Evolutionary conservation across 176 grass and related monocot genomes (phyloP).

Genomic region (Triticum monococcum): DNA sequence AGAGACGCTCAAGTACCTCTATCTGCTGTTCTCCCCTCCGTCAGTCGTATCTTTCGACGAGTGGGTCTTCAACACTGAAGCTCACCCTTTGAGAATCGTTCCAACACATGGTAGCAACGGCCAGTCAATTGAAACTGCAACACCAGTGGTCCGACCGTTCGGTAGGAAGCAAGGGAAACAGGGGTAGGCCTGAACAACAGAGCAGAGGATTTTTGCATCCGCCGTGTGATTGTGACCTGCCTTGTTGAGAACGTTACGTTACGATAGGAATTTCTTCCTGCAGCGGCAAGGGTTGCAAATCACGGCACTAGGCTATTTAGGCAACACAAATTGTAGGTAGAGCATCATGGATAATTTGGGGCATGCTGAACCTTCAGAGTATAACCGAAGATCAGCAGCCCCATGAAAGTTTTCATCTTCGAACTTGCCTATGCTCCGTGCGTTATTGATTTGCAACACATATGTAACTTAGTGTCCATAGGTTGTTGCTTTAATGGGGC

Average conservation of each 20-base stretch:
- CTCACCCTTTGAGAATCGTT: conserved; percentile 87
- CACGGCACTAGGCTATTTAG: conserved; percentile 31
- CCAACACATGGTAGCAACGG: conserved; percentile 37
- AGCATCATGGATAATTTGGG: conserved; percentile 22
- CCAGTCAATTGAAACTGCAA: conserved; percentile 7
- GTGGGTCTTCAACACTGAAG: conserved; percentile 99
- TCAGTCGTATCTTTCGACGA: conserved; percentile 87
- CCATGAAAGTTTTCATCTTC: conserved; percentile 37
- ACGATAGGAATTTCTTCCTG: conserved; percentile 11
- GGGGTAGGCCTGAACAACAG: conserved; percentile 24
- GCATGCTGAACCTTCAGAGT: conserved; percentile 4
- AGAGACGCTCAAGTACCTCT: conserved; percentile 96
- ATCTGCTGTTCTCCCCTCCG: conserved; percentile 93
- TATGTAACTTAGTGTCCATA: conserved; percentile 37
- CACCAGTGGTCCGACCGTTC: conserved; percentile 37
- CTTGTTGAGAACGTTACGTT: conserved; percentile 10
- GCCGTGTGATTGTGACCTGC: conserved; percentile 35
- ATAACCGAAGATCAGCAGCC: conserved; percentile 25
- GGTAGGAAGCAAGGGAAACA: conserved; percentile 80
- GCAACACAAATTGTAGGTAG: conserved; percentile 31
- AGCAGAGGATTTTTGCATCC: conserved; percentile 29
- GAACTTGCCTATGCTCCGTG: conserved; percentile 15
- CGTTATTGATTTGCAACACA: conserved; percentile 47
- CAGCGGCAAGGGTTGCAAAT: conserved; percentile 15
- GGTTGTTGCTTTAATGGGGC: conserved; percentile 20